These are phyloP conservation scores for Pseudocercospora fijiensis DNA, from an alignment of 2,329 filamentous ascomycete species.

Conservation along the genomic window DNA sequence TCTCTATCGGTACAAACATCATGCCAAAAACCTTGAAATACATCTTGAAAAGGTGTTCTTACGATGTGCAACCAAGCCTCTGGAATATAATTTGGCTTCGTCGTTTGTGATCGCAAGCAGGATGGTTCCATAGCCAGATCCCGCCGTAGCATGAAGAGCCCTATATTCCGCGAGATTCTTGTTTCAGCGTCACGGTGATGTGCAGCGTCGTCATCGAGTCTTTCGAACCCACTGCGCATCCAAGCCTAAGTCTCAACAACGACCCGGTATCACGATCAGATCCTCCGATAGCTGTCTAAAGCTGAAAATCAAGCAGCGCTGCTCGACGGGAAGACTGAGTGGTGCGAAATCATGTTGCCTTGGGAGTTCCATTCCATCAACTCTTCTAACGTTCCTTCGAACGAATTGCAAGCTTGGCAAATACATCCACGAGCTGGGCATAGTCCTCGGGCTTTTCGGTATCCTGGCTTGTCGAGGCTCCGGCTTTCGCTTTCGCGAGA, in stretches of 20 bases:
- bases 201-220: not conserved
- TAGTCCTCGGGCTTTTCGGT: constrained; percentile 12
- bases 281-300: not conserved
- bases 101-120: not conserved
- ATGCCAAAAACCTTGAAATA: not conserved
- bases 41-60: not conserved
- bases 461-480: not conserved
- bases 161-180: not conserved
- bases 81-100: not conserved
- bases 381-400: too few species aligned
- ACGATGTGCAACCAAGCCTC: constrained; percentile 1
- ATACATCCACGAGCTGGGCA: constrained; percentile 7
- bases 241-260: not conserved
- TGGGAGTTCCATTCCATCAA: too few species aligned
- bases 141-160: not conserved
- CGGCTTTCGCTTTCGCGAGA: constrained; percentile 23
- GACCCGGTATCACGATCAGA: too few species aligned
- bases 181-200: not conserved
- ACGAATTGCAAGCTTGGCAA: not conserved
- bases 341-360: too few species aligned
- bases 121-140: not conserved
- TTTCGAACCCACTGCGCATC: not conserved
- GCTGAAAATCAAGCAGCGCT: not conserved
- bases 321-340: too few species aligned
- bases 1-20: not conserved